Conservation (phyloP, 768 basidiomycete genomes). For the Tylopilus plumbeoviolaceoides region DNA sequence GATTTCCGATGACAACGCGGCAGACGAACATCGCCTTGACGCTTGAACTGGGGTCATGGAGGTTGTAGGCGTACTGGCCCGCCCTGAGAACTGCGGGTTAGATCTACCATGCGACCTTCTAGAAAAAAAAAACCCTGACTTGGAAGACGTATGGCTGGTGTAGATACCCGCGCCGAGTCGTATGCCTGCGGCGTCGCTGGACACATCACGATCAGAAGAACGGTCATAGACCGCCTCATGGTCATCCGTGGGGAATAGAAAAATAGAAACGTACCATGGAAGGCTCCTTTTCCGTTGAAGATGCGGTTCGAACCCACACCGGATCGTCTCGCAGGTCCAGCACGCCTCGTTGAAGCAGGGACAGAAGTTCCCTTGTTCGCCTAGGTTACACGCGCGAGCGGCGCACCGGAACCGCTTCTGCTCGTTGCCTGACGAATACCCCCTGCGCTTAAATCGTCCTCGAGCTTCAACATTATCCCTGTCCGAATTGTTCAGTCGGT, state of each 20-base stretch:
- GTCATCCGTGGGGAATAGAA: neutral
- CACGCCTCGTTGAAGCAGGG: slow-evolving; percentile 14
- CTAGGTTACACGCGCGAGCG: slow-evolving; percentile 20
- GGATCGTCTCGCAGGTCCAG: slow-evolving; percentile 21
- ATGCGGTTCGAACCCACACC: slow-evolving; percentile 18
- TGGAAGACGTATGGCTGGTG: slow-evolving; percentile 20
- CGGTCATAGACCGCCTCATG: no score
- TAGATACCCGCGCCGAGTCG: slow-evolving; percentile 27
- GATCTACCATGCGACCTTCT: neutral
- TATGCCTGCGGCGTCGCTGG: slow-evolving; percentile 15
- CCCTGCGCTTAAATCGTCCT: neutral
- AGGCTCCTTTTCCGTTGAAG: slow-evolving; percentile 13
- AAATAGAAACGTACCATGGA: slow-evolving; percentile 13
- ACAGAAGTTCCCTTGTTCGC: slow-evolving; percentile 16
- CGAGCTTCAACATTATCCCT: slow-evolving; percentile 17
- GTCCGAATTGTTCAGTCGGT: neutral
- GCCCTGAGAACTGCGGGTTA: slow-evolving; percentile 15
- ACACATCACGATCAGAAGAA: slow-evolving; percentile 3
- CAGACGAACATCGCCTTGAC: slow-evolving; percentile 22
- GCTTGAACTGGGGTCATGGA: slow-evolving; percentile 4
- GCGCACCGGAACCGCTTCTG: slow-evolving; percentile 23
- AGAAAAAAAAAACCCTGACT: slow-evolving; percentile 9
- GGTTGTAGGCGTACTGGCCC: slow-evolving; percentile 13
- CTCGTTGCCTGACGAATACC: slow-evolving; percentile 16
- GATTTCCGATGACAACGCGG: slow-evolving; percentile 19